Percentiles rank a stretch among this genome's conserved stretches.
These are phyloP conservation scores for Juglanconis oblonga DNA, from an alignment of 2,329 filamentous ascomycete genomes.

Conservation along the genomic window DNA sequence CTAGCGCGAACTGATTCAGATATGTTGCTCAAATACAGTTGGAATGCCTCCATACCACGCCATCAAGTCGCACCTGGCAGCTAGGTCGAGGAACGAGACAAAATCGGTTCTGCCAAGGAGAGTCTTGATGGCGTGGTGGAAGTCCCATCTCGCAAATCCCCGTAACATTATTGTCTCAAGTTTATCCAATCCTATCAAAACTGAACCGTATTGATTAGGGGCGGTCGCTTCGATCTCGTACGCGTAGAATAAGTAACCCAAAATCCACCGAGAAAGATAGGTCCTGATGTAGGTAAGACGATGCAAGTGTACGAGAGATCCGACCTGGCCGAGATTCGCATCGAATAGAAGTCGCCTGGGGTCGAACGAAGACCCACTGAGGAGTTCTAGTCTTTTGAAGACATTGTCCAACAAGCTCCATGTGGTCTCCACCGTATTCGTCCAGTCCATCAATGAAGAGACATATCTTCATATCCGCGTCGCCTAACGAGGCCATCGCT, in stretches of 20 bases:
- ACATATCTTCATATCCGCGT: constrained; percentile 4
- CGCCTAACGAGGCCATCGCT: neutral
- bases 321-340: constrained; percentile 1
- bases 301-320: constrained; percentile 1
- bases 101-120: no score
- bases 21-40: no score
- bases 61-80: no score
- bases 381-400: neutral
- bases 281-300: neutral
- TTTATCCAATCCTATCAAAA: neutral
- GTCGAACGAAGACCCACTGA: neutral
- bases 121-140: no score
- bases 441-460: constrained; percentile 19
- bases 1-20: no score
- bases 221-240: neutral
- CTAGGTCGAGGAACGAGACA: no score
- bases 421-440: constrained; percentile 18
- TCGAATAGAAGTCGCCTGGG: neutral
- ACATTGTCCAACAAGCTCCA: constrained; percentile 9
- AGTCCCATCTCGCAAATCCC: neutral
- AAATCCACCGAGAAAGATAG: neutral
- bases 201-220: neutral
- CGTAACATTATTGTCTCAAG: neutral
- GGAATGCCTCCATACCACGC: no score
- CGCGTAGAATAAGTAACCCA: constrained; percentile 1